Evolutionary conservation across 2,329 filamentous ascomycete species (phyloP).

Genomic region (Rhynchosporium graminicola): DNA sequence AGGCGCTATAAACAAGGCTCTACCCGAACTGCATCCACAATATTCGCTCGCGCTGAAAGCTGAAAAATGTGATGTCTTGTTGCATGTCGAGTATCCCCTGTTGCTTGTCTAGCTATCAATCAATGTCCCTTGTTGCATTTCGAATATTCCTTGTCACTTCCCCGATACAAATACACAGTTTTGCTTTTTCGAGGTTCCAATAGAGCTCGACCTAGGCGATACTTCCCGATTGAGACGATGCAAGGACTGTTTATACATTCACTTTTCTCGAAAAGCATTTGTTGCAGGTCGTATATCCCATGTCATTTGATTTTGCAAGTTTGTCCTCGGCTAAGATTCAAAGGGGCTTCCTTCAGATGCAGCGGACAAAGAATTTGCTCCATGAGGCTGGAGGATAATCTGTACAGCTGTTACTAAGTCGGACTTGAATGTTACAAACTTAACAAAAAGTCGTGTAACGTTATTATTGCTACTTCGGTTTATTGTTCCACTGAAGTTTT

Average conservation of each 20-base stretch:
- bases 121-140: too few species aligned
- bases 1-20: conserved; percentile 13
- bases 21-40: conserved; percentile 1
- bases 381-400: background rate
- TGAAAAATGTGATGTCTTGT: conserved; percentile 8
- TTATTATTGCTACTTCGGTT: background rate
- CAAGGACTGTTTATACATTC: conserved; percentile 4
- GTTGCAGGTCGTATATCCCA: conserved; percentile 13
- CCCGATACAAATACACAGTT: background rate
- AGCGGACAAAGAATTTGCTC: background rate
- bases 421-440: background rate
- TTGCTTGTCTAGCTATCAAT: conserved; percentile 5
- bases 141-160: too few species aligned
- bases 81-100: conserved; percentile 18
- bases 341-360: background rate
- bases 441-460: background rate
- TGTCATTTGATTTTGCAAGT: background rate
- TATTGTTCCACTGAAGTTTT: background rate
- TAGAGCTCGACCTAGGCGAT: conserved; percentile 8
- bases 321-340: background rate
- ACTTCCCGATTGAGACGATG: conserved; percentile 11
- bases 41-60: conserved; percentile 6
- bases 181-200: conserved; percentile 19
- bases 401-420: background rate
- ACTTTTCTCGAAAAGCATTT: background rate